Percentiles rank a stretch among this genome's conserved stretches.
Evolutionary conservation across 345 rosid species (phyloP).

Genomic region (Eucalyptus melliodora): DNA sequence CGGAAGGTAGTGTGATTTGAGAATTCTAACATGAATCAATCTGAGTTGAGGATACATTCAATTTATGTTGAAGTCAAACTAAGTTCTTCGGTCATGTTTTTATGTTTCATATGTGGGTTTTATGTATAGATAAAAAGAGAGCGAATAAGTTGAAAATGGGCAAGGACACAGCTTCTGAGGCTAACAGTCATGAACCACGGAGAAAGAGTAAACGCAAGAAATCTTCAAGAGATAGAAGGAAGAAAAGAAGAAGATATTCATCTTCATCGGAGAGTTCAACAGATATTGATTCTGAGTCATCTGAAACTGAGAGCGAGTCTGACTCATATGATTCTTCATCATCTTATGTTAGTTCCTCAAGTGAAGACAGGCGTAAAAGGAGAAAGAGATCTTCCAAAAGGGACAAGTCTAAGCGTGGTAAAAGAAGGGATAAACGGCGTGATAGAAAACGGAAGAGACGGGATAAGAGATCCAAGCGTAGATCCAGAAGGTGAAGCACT

Average conservation of each 20-base stretch:
- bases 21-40: background rate
- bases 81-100: background rate
- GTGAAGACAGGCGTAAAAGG: constrained; percentile 76
- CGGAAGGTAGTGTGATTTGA: constrained; percentile 24
- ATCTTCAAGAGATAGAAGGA: constrained; percentile 59
- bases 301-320: constrained; percentile 77
- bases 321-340: constrained; percentile 53
- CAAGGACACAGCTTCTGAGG: constrained; percentile 34
- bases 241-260: constrained; percentile 62
- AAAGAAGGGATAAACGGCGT: constrained; percentile 63
- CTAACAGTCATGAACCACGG: constrained; percentile 19
- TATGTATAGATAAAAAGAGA: constrained; percentile 45
- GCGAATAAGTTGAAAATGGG: constrained; percentile 25
- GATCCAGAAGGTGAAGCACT: constrained; percentile 57
- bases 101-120: background rate
- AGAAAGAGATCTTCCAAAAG: constrained; percentile 68
- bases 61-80: background rate
- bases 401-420: constrained; percentile 61
- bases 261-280: background rate
- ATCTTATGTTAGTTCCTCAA: constrained; percentile 76
- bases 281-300: background rate
- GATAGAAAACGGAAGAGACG: constrained; percentile 61
- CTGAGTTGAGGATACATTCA: background rate
- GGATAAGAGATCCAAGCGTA: constrained; percentile 65
- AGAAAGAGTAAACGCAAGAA: constrained; percentile 61